Evolutionary conservation across 1,139 yeast genomes (phyloP).

Genomic region (Candida glucosophila): DNA sequence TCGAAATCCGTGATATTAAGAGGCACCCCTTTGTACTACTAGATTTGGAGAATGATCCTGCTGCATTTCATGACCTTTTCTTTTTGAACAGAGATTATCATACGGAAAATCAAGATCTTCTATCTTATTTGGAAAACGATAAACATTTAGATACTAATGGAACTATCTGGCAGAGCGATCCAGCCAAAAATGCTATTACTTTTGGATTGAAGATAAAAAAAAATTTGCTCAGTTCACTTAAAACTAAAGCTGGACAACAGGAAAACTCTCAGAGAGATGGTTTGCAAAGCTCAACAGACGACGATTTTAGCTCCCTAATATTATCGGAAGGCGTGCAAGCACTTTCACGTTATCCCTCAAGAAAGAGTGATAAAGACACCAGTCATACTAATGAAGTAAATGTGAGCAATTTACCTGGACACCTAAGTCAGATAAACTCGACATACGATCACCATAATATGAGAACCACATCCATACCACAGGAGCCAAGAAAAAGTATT

Average conservation of each 20-base stretch:
- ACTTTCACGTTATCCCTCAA: no score
- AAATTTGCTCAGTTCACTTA: conserved; percentile 49
- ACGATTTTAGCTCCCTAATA: conserved; percentile 20
- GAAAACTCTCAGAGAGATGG: no score
- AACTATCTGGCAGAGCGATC: neutral
- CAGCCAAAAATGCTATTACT: conserved; percentile 57
- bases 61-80: conserved; percentile 29
- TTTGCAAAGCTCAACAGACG: conserved; percentile 23
- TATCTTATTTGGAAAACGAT: no score
- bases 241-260: no score
- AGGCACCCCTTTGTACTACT: conserved; percentile 67
- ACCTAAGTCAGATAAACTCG: conserved; percentile 3
- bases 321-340: conserved; percentile 27
- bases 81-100: conserved; percentile 18
- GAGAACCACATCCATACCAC: conserved; percentile 1
- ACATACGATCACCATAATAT: neutral
- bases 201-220: conserved; percentile 59
- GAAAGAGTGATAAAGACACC: no score
- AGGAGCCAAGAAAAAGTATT: conserved; percentile 11
- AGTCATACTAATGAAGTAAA: no score
- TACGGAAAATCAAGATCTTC: no score
- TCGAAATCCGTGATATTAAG: conserved; percentile 67
- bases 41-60: conserved; percentile 44
- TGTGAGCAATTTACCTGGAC: conserved; percentile 9
- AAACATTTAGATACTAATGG: no score